Conservation (phyloP, 2,329 filamentous ascomycete genomes). For the Verticillium dahliae region DNA sequence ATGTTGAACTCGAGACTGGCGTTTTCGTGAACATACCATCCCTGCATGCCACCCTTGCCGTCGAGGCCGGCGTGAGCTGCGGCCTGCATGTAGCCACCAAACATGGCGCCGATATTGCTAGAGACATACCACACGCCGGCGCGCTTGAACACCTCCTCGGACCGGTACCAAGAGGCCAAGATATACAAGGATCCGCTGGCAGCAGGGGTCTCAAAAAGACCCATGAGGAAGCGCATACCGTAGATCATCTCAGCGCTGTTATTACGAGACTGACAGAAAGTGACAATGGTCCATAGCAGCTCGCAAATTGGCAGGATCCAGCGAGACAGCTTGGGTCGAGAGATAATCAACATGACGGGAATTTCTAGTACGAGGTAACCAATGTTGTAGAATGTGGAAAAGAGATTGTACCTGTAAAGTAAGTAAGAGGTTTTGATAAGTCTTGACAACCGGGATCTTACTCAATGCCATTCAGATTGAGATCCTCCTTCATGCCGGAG, state of each 20-base stretch:
- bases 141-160: conserved; percentile 36
- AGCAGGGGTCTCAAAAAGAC: conserved; percentile 12
- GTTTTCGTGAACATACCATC: conserved; percentile 21
- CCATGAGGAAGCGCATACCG: conserved; percentile 18
- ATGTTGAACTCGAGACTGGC: neutral
- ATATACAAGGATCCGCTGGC: conserved; percentile 19
- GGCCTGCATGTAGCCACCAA: conserved; percentile 39
- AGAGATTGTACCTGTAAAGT: conserved; percentile 14
- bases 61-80: conserved; percentile 39
- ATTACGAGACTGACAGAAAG: conserved; percentile 9
- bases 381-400: conserved; percentile 20
- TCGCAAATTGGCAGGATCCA: conserved; percentile 23
- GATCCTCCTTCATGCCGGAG: conserved; percentile 39
- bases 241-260: conserved; percentile 15
- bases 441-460: conserved; percentile 5
- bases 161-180: conserved; percentile 25
- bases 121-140: conserved; percentile 42
- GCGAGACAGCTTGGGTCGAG: conserved; percentile 16
- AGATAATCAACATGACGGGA: conserved; percentile 17
- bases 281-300: conserved; percentile 6
- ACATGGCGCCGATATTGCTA: conserved; percentile 37
- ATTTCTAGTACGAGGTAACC: conserved; percentile 18
- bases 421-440: neutral
- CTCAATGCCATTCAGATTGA: conserved; percentile 38
- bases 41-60: conserved; percentile 32